Evolutionary conservation across 2,329 filamentous ascomycete species (phyloP).

Genomic region (Xylariaceae sp.): DNA sequence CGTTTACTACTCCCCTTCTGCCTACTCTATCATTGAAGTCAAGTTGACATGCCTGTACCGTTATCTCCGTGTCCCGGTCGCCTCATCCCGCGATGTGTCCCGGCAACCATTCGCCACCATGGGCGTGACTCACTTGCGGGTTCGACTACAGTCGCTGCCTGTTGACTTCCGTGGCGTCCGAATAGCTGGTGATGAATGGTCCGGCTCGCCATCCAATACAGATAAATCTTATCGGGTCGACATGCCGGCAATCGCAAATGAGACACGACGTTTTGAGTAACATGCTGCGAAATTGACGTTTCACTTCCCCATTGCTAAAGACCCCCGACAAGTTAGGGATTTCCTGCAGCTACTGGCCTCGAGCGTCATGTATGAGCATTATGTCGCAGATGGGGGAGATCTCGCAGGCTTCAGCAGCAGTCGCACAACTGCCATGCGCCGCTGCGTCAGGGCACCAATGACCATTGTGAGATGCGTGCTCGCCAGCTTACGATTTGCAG

Average conservation of each 20-base stretch:
- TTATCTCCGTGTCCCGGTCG: neutral
- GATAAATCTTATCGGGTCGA: too few relatives aligned
- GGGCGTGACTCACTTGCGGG: slow-evolving; percentile 8
- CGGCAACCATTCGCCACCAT: slow-evolving; percentile 9
- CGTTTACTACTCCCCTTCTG: neutral
- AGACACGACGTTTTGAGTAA: slow-evolving; percentile 7
- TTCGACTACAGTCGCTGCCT: neutral
- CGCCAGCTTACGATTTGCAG: slow-evolving; percentile 8
- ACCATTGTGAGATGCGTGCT: slow-evolving; percentile 2
- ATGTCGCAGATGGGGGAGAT: slow-evolving; percentile 13
- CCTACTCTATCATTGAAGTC: slow-evolving; percentile 1
- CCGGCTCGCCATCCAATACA: neutral
- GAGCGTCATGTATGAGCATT: slow-evolving; percentile 1
- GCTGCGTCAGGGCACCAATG: slow-evolving; percentile 9
- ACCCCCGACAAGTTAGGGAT: neutral
- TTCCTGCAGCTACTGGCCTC: too few relatives aligned
- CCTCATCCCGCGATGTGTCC: neutral
- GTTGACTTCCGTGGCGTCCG: slow-evolving; percentile 8
- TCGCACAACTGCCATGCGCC: slow-evolving; percentile 13
- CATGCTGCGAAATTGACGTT: slow-evolving; percentile 6
- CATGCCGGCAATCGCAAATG: neutral
- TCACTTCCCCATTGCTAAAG: slow-evolving; percentile 6
- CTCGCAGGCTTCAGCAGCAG: slow-evolving; percentile 11
- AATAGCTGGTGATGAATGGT: slow-evolving; percentile 1
- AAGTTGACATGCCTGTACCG: too few relatives aligned